Evolutionary conservation across 352 stramenopile species (phyloP).

Genomic region (Pythium apleroticum): DNA sequence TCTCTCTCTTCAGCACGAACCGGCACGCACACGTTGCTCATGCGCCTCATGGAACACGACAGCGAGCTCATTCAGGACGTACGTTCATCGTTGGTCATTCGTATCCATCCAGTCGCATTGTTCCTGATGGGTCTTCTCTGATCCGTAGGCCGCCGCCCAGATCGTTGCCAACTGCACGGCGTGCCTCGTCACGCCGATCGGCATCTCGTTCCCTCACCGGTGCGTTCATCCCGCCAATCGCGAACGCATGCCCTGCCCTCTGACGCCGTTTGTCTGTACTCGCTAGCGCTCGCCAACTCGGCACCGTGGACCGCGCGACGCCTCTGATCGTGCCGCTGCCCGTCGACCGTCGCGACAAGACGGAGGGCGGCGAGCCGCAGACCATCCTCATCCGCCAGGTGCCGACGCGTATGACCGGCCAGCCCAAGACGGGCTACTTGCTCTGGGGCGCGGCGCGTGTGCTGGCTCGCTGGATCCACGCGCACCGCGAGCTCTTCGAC

Average conservation of each 20-base stretch:
- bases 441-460: constrained; percentile 84
- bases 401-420: constrained; percentile 78
- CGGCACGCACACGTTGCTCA: constrained; percentile 59
- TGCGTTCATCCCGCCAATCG: constrained; percentile 1
- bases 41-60: constrained; percentile 80
- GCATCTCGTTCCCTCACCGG: constrained; percentile 68
- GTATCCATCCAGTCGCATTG: background rate
- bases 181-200: constrained; percentile 39
- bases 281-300: constrained; percentile 54
- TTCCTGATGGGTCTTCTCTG: background rate
- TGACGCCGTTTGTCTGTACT: background rate
- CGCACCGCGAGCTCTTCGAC: constrained; percentile 71
- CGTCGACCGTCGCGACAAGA: constrained; percentile 53
- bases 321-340: constrained; percentile 60
- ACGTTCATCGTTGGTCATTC: background rate
- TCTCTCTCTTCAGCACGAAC: constrained; percentile 43
- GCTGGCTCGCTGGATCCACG: constrained; percentile 78
- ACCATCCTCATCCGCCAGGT: constrained; percentile 82
- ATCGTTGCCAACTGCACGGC: constrained; percentile 67
- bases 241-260: constrained; percentile 8
- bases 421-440: constrained; percentile 84
- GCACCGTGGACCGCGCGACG: constrained; percentile 48
- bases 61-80: constrained; percentile 77
- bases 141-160: constrained; percentile 51
- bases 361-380: constrained; percentile 22